These are phyloP conservation scores for Aspergillus fumigatus DNA, from an alignment of 2,329 filamentous ascomycete genomes.

Conservation along the genomic window DNA sequence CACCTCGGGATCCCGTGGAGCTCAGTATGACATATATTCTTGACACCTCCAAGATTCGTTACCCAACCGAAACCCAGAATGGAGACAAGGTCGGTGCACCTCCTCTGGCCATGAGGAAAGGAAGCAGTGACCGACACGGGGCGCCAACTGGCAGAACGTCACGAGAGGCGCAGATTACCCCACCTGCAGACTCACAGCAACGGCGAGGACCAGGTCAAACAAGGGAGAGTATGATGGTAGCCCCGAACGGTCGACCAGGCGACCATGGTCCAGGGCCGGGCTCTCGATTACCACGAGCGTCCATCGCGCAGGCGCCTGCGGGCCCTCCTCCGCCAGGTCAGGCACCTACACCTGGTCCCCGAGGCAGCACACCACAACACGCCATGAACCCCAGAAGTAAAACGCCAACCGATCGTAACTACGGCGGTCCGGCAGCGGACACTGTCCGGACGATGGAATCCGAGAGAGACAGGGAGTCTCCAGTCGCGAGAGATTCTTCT, in stretches of 20 bases:
- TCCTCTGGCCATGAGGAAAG: constrained; percentile 38
- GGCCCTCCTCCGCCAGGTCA: constrained; percentile 64
- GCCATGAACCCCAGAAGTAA: constrained; percentile 40
- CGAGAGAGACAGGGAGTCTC: constrained; percentile 46
- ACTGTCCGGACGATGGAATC: constrained; percentile 39
- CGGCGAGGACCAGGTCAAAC: constrained; percentile 37
- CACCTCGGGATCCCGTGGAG: constrained; percentile 73
- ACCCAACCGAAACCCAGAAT: constrained; percentile 68
- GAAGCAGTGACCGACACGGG: constrained; percentile 42
- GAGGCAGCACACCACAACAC: constrained; percentile 39
- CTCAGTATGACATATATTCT: constrained; percentile 85
- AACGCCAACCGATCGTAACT: constrained; percentile 48
- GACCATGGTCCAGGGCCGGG: constrained; percentile 38
- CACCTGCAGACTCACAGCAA: constrained; percentile 30
- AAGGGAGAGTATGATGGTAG: constrained; percentile 40
- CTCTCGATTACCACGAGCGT: constrained; percentile 58
- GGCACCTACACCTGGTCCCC: constrained; percentile 56
- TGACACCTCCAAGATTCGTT: constrained; percentile 93
- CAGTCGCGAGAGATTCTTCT: constrained; percentile 41
- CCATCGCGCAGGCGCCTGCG: constrained; percentile 54
- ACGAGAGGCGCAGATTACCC: constrained; percentile 38
- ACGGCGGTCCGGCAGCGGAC: constrained; percentile 40
- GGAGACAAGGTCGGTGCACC: constrained; percentile 33
- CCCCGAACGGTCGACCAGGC: constrained; percentile 21
- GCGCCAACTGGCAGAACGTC: constrained; percentile 39